Evolutionary conservation across 73 alveolate species (phyloP), one percentile per base, ranked within the genome.

Genomic region (Stentor coeruleus): DNA sequence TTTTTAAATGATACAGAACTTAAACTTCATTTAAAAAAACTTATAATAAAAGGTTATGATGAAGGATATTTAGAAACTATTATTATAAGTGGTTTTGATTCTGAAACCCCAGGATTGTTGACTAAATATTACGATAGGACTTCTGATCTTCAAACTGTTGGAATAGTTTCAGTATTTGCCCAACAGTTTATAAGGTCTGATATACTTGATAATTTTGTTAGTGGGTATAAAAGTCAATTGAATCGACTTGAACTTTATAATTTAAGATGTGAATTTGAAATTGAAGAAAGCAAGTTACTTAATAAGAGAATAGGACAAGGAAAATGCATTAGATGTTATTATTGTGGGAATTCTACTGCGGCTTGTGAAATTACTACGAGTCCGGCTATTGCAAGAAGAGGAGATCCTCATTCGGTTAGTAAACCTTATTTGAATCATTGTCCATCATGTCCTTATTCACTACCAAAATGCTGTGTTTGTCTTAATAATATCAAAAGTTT

Each of bases 391-490:
- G 28, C 15, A n/a, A 66, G 33, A 33, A 66, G 39, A 31, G 42
- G 36, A 26, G 79, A 66, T 66, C 15, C 42, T 1, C 79, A 66
- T 20, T 66, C 79, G 14, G 15, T 20, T 31, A 11, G n/a, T 20
- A 20, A 66, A 2, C 42, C 79, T 20, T 28, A 26, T 66, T 20
- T 66, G 1, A 66, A 31, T 2, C 79, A 66, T 75, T 75, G 83
- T 2, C 83, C 83, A 0, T 14, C 26, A n/a, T 75, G 83, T 66
- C 74, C 83, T 39, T 6, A 31, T 14, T 28, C 59, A 15, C 38
- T 75, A 3, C 81, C 83, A 2, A 75, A 37, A 2, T 75, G 83
- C 39, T 15, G 35, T 1, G 38, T 75, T 75, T 75, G 83, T 39
- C 39, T 75, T 33, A 39, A 37, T 37, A 31, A 35, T 1, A 6